Percentiles rank a stretch among this genome's conserved stretches.
Conservation (phyloP, 352 stramenopile genomes). For the Globisporangium parvum region DNA sequence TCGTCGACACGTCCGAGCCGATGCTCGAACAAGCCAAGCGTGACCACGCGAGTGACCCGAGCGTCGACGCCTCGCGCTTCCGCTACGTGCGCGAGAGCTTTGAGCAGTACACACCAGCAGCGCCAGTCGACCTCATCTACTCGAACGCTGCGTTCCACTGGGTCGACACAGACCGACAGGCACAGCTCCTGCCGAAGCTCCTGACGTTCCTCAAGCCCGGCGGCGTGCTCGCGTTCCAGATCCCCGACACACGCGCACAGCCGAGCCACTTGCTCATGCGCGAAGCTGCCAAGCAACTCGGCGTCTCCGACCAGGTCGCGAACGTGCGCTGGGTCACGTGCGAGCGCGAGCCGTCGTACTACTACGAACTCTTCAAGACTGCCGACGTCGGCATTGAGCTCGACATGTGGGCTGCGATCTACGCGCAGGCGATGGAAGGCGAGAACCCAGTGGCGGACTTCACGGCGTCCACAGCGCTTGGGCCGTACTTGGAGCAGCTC, state of each 20-base stretch:
- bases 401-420: constrained; percentile 64
- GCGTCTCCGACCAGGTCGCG: constrained; percentile 26
- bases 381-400: constrained; percentile 18
- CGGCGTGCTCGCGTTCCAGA: constrained; percentile 67
- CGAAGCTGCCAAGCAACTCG: constrained; percentile 37
- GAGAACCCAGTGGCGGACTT: constrained; percentile 71
- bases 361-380: constrained; percentile 60
- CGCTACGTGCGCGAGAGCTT: constrained; percentile 54
- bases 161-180: constrained; percentile 46
- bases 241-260: constrained; percentile 54
- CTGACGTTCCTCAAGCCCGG: constrained; percentile 57
- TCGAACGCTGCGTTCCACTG: constrained; percentile 71
- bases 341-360: constrained; percentile 51
- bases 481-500: constrained; percentile 54
- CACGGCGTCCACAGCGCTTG: constrained; percentile 47
- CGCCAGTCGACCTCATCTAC: constrained; percentile 60
- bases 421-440: constrained; percentile 52
- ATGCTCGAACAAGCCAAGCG: constrained; percentile 46
- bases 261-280: constrained; percentile 59
- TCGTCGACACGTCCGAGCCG: constrained; percentile 52
- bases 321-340: constrained; percentile 65
- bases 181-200: constrained; percentile 38
- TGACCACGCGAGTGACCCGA: constrained; percentile 30
- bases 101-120: constrained; percentile 32
- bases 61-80: constrained; percentile 19